Conservation (phyloP, 371 early-diverging fungal species). For the Mortierella sp. region DNA sequence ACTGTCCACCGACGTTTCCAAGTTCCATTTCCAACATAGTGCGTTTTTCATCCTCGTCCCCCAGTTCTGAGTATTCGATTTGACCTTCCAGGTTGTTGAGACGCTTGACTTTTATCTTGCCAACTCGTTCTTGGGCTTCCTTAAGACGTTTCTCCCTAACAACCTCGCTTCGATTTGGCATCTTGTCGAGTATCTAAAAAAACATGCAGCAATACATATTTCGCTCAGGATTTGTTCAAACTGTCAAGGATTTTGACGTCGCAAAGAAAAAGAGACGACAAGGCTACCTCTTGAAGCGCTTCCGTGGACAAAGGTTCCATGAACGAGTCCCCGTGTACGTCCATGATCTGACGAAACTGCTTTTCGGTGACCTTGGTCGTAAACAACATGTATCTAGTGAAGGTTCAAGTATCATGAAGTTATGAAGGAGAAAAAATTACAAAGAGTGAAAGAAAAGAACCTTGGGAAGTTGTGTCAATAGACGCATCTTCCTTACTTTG, state of each 20-base stretch:
- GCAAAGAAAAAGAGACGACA: too few relatives aligned
- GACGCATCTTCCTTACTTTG: constrained; percentile 65
- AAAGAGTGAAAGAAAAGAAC: too few relatives aligned
- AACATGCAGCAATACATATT: not conserved
- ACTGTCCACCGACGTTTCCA: constrained; percentile 12
- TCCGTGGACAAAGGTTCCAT: constrained; percentile 64
- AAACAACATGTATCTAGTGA: constrained; percentile 67
- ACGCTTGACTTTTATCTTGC: constrained; percentile 29
- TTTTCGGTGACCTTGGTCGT: constrained; percentile 60
- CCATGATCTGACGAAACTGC: constrained; percentile 64
- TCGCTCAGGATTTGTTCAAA: too few relatives aligned
- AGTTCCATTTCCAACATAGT: constrained; percentile 19
- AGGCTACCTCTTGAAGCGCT: constrained; percentile 67
- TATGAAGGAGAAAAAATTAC: too few relatives aligned
- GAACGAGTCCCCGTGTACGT: constrained; percentile 76
- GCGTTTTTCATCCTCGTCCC: not conserved
- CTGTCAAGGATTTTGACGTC: too few relatives aligned
- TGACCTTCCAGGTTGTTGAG: constrained; percentile 44
- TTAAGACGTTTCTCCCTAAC: constrained; percentile 18
- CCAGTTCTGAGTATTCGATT: constrained; percentile 2
- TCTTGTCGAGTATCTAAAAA: constrained; percentile 35
- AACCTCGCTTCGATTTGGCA: constrained; percentile 35
- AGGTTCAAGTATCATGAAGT: too few relatives aligned
- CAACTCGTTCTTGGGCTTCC: constrained; percentile 16
- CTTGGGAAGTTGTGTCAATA: too few relatives aligned